A percentile compares a stretch with the other conserved stretches of the same genome.
These are phyloP conservation scores for Suhomyces taliae DNA, from an alignment of 1,139 yeast genomes.

Conservation along the genomic window DNA sequence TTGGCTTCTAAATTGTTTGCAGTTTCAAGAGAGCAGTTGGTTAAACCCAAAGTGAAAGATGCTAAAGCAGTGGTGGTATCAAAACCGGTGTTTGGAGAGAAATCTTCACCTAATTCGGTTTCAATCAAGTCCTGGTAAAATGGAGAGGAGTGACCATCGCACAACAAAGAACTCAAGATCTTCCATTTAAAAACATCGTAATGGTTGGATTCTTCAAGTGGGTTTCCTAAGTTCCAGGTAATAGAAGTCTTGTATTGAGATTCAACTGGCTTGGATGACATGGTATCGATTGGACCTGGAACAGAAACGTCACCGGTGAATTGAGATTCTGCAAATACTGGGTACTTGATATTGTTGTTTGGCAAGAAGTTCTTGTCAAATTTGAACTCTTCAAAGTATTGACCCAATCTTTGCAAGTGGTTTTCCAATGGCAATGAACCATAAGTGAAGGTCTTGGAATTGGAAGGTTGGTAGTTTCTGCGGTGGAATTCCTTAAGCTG, in stretches of 20 bases:
- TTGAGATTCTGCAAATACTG: slow-evolving; percentile 22
- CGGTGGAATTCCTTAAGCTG: slow-evolving; percentile 77
- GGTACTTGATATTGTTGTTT: slow-evolving; percentile 26
- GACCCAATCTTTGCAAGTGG: slow-evolving; percentile 60
- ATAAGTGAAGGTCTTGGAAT: slow-evolving; percentile 82
- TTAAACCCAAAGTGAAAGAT: slow-evolving; percentile 82
- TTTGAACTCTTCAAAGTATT: slow-evolving; percentile 55
- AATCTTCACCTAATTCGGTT: slow-evolving; percentile 81
- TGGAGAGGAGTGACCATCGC: slow-evolving; percentile 93
- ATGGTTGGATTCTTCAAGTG: slow-evolving; percentile 51
- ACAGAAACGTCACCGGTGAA: slow-evolving; percentile 18
- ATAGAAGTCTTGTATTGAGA: slow-evolving; percentile 77
- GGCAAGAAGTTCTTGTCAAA: slow-evolving; percentile 15
- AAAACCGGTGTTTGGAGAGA: slow-evolving; percentile 83
- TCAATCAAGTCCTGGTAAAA: slow-evolving; percentile 84
- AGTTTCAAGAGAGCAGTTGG: slow-evolving; percentile 61
- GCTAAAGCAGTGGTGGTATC: slow-evolving; percentile 80
- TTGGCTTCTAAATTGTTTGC: slow-evolving; percentile 46
- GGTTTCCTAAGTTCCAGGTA: slow-evolving; percentile 84
- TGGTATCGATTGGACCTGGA: slow-evolving; percentile 81
- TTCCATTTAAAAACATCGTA: slow-evolving; percentile 75
- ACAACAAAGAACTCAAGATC: slow-evolving; percentile 66
- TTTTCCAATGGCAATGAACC: slow-evolving; percentile 70
- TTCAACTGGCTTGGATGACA: slow-evolving; percentile 58
- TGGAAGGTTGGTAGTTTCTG: slow-evolving; percentile 83